phyloP scores from a whole-genome alignment of 1,284 basidiomycete genomes.

The Ustilago nuda region DNA sequence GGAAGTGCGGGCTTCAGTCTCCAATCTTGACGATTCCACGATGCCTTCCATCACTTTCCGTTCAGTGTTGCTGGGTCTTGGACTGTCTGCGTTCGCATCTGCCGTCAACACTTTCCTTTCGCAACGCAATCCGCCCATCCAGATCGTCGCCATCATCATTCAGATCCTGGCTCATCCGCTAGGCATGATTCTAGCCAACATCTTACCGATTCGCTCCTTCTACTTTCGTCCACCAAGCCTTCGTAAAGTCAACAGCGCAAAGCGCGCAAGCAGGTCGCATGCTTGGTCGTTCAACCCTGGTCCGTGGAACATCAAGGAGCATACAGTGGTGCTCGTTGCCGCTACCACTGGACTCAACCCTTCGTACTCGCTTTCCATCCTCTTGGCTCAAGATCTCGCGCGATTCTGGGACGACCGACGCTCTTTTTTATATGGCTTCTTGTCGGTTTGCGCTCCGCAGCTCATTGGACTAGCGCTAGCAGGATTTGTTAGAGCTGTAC shows the following conservation, averaged over 20 bases:
- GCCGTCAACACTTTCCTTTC: conserved; percentile 61
- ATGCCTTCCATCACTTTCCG: conserved; percentile 64
- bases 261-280: conserved; percentile 6
- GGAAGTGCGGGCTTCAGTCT: conserved; percentile 63
- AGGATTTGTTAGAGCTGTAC: conserved; percentile 46
- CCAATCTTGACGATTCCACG: conserved; percentile 61
- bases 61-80: conserved; percentile 54
- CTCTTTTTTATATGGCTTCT: conserved; percentile 69
- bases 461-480: conserved; percentile 61
- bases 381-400: conserved; percentile 67
- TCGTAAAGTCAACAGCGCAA: neutral
- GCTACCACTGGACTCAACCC: conserved; percentile 46
- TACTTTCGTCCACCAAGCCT: conserved; percentile 21
- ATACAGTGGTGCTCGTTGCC: conserved; percentile 54
- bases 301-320: conserved; percentile 65
- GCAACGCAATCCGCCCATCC: conserved; percentile 59
- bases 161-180: conserved; percentile 59
- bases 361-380: conserved; percentile 74
- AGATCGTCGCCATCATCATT: conserved; percentile 53
- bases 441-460: conserved; percentile 71
- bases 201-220: conserved; percentile 49
- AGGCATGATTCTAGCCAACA: conserved; percentile 47
- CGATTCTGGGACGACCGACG: conserved; percentile 69
- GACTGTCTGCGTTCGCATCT: conserved; percentile 52
- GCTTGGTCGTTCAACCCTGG: conserved; percentile 59